Evolutionary conservation across 371 early-diverging fungal species (phyloP), one percentile per base, ranked within the genome.

Genomic region (Lichtheimia ramosa): DNA sequence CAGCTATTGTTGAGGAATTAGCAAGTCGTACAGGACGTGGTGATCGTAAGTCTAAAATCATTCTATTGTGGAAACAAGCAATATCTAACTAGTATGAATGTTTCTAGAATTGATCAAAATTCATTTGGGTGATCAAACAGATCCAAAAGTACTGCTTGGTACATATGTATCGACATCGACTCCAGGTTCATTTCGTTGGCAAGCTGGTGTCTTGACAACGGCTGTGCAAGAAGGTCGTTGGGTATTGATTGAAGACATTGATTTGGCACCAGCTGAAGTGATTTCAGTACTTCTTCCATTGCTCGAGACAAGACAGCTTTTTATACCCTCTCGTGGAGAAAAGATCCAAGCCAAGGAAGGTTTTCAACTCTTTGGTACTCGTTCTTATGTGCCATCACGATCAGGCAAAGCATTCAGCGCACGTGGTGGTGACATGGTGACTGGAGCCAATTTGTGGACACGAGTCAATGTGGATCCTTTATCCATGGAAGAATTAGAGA

Each of bases 161-260:
- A 96, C 93, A 43, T 99, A 99, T 74, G 91, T 97, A 8, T 89
- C 94, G 15, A 93, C 96, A n/a, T 85, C 92, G 13, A 87, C 86
- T 20, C 96, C 97, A 18, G 97, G 97, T 52, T 82, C 87, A 12
- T 98, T 99, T 73, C 83, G 87, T 23, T 99, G 99, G 96, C 96
- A 94, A 64, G 89, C 95, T 12, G 99, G 99, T 57, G 88, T 98
- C 13, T 84, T 99, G 48, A 92, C 99, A 2, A 89, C 88, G 7
- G 99, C 99, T 5, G 98, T 99, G 3, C 63, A 81, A 51, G 89
- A 93, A 56, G 99, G 99, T 40, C 77, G 91, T 34, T 99, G 99
- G 99, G 90, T 99, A 21, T 77, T 99, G 58, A 89, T 99, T 62
- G 99, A 99, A 79, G 99, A 99, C 79, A 91, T 99, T 61, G 98